These are phyloP conservation scores for Xylariaceae sp. DNA, from an alignment of 2,329 filamentous ascomycete species.

Conservation along the genomic window DNA sequence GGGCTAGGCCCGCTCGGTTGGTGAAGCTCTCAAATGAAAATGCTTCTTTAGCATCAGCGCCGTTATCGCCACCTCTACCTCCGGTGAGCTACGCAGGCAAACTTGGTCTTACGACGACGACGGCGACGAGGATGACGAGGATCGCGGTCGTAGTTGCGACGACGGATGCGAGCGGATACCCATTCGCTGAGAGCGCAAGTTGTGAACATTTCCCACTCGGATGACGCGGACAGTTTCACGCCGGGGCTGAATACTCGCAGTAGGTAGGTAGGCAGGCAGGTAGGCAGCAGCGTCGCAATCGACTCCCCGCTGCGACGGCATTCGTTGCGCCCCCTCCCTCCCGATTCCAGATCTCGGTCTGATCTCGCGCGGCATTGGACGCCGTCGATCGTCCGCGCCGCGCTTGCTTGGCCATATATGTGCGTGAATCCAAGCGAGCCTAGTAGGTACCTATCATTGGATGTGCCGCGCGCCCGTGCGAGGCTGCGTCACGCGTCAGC, in stretches of 20 bases:
- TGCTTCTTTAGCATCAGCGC: slow-evolving; percentile 3
- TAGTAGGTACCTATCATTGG: too few relatives aligned
- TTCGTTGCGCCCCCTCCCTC: not conserved
- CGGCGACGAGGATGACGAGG: slow-evolving; percentile 5
- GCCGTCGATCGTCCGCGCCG: slow-evolving; percentile 1
- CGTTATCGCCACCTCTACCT: slow-evolving; percentile 15
- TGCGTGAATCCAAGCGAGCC: not conserved
- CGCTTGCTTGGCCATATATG: not conserved
- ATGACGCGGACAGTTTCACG: slow-evolving; percentile 7
- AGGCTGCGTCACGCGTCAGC: slow-evolving; percentile 11
- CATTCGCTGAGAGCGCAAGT: slow-evolving; percentile 4
- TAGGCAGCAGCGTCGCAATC: slow-evolving; percentile 24
- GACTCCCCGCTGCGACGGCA: slow-evolving; percentile 11
- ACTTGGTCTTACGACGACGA: slow-evolving; percentile 7
- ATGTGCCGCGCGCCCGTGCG: too few relatives aligned
- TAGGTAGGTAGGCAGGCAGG: too few relatives aligned
- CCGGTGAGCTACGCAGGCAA: not conserved
- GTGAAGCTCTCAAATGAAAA: slow-evolving; percentile 4
- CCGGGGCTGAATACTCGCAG: not conserved
- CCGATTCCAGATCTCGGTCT: slow-evolving; percentile 10
- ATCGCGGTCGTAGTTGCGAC: slow-evolving; percentile 6
- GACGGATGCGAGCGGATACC: not conserved
- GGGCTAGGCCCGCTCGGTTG: slow-evolving; percentile 8
- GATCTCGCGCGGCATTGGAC: slow-evolving; percentile 8
- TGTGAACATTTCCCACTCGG: slow-evolving; percentile 17